These are phyloP conservation scores for Cladosporium halotolerans DNA, from an alignment of 2,329 filamentous ascomycete genomes.

Conservation along the genomic window DNA sequence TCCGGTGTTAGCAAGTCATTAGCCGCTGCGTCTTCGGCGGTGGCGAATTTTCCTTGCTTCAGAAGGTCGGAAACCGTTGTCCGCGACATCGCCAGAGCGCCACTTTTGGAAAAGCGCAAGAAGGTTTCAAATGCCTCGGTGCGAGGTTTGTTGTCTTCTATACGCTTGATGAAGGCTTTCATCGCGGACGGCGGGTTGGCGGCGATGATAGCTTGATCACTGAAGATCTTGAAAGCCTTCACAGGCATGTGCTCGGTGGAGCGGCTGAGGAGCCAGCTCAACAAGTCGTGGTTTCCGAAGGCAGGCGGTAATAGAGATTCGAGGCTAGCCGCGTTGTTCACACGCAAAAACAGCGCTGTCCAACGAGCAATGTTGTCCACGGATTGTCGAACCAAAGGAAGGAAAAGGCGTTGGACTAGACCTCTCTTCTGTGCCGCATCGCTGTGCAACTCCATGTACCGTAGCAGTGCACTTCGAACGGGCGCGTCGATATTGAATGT, in stretches of 20 bases:
- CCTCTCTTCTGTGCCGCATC: not conserved
- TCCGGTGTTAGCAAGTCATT: conserved; percentile 17
- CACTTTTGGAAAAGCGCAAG: too few species aligned
- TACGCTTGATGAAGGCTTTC: too few species aligned
- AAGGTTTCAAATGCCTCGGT: too few species aligned
- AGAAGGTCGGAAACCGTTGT: not conserved
- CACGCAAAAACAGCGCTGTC: conserved; percentile 14
- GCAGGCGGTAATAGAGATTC: too few species aligned
- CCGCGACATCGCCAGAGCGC: too few species aligned
- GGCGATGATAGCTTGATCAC: conserved; percentile 13
- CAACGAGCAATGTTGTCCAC: conserved; percentile 15
- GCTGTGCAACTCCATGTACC: not conserved
- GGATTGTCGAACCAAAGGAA: conserved; percentile 15
- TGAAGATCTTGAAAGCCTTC: conserved; percentile 22
- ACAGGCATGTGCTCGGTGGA: conserved; percentile 17
- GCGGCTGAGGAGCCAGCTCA: conserved; percentile 10
- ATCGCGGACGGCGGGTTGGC: conserved; percentile 14
- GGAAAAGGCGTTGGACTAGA: conserved; percentile 14
- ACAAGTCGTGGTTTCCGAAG: conserved; percentile 4
- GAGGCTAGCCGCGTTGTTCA: not conserved
- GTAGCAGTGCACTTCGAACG: conserved; percentile 9
- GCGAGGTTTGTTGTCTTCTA: too few species aligned
- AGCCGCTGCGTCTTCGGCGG: conserved; percentile 18
- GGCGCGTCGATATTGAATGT: too few species aligned
- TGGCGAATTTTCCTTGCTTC: conserved; percentile 16